Evolutionary conservation across 495 filamentous ascomycete species (phyloP), one percentile per base, ranked within the genome.

Genomic region (Geopyxis carbonaria): DNA sequence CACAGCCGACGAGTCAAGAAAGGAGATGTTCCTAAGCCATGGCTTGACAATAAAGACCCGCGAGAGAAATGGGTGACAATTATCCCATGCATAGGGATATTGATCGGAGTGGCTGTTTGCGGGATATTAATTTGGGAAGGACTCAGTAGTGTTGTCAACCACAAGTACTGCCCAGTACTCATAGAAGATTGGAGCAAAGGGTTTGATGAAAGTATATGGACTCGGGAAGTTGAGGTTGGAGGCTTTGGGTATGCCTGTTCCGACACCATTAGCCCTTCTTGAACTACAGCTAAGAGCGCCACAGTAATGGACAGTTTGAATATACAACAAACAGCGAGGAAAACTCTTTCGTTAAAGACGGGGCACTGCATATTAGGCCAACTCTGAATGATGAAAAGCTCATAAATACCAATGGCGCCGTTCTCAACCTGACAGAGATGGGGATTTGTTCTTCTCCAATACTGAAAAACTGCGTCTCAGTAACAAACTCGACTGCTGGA

Each of bases 41-140:
- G 80, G 79, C 51, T 71, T 22, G 56, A 62, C 14, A 69, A 72
- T 45, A 70, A 65, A 37, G 78, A 86, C 51, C 75, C 79, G 3
- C 74, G 68, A 53, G 76, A 85, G 65, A 85, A 83, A 62, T 86
- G 80, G 81, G 75, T 80, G 3, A 82, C 74, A 15, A 81, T 86
- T 40, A 68, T 86, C 22, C 79, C 79, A 2, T 48, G 82, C 31
- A 54, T 80, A 18, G 79, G 80, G 15, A 63, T 86, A 31, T 14
- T 68, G 11, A 33, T 81, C 7, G 80, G 80, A 16, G 46, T 85
- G 31, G 70, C 46, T 3, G 64, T 84, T 31, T 68, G 75, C 3
- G 80, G 64, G 0, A 65, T 81, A 45, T 50, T 86, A 31, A 62
- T 86, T 9, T 85, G 74, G 63, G 70, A 80, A 43, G 81, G 80